A percentile compares a stretch with the other conserved stretches of the same genome.
Conservation (phyloP, 2,329 filamentous ascomycete genomes). For the Colletotrichum sp. region DNA sequence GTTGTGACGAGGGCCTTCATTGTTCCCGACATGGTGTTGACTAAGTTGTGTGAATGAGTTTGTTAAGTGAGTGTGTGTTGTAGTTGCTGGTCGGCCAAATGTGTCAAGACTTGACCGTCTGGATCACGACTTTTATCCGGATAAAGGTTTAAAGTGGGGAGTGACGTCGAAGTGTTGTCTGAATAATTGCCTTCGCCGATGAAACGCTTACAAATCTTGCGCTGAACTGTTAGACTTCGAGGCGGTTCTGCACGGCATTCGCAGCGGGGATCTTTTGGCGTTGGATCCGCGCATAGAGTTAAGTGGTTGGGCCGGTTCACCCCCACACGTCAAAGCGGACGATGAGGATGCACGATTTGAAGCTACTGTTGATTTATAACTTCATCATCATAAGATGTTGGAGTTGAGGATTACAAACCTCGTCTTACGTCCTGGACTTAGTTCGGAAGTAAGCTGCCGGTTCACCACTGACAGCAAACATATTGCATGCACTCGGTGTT, state of each 20-base stretch:
- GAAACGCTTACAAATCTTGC: constrained; percentile 1
- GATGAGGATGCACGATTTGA: background rate
- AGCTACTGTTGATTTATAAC: background rate
- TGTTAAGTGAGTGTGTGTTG: background rate
- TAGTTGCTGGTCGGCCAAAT: accelerated
- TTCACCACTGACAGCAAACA: too few species aligned
- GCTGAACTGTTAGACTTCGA: background rate
- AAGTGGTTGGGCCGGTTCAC: background rate
- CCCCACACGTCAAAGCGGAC: background rate
- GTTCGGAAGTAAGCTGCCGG: background rate
- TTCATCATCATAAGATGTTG: background rate
- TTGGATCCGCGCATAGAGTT: background rate
- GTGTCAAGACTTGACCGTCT: accelerated
- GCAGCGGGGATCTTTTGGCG: background rate
- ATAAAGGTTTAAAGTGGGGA: background rate
- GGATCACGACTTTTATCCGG: background rate
- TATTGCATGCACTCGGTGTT: background rate
- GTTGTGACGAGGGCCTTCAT: constrained; percentile 37
- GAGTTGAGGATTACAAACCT: background rate
- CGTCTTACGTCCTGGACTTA: background rate
- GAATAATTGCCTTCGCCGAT: background rate
- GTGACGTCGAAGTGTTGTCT: background rate
- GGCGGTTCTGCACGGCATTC: background rate
- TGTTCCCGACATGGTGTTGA: background rate
- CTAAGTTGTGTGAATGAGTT: background rate